Evolutionary conservation across 805 yeast species (phyloP).

Genomic region (Cyberlindnera maritima): DNA sequence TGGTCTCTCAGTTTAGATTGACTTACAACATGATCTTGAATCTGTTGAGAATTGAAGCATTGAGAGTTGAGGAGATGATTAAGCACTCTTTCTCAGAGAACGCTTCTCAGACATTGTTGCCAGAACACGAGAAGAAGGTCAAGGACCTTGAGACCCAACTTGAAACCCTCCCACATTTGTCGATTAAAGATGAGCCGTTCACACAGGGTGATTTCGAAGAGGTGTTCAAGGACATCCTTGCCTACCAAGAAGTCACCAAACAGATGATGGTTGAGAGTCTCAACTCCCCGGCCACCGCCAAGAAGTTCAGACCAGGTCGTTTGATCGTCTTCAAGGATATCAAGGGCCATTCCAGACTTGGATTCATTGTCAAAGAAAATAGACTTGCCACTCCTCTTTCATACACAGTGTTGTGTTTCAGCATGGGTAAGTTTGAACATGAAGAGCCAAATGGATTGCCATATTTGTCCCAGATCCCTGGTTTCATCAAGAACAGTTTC

Average conservation of each 20-base stretch:
- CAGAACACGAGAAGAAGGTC: slow-evolving; percentile 76
- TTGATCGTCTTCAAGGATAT: slow-evolving; percentile 56
- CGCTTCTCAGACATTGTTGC: slow-evolving; percentile 76
- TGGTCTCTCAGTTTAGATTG: slow-evolving; percentile 87
- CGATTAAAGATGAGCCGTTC: slow-evolving; percentile 34
- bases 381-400: slow-evolving; percentile 11
- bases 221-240: slow-evolving; percentile 42
- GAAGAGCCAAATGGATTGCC: slow-evolving; percentile 35
- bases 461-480: slow-evolving; percentile 29
- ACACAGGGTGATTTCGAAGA: slow-evolving; percentile 42
- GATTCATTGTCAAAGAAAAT: slow-evolving; percentile 48
- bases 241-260: slow-evolving; percentile 43
- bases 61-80: slow-evolving; percentile 97
- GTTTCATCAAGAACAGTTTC: slow-evolving; percentile 29
- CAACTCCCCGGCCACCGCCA: slow-evolving; percentile 45
- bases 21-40: slow-evolving; percentile 96
- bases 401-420: slow-evolving; percentile 42
- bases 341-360: slow-evolving; percentile 40
- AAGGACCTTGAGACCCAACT: slow-evolving; percentile 50
- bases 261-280: slow-evolving; percentile 47
- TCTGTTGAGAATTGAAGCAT: slow-evolving; percentile 86
- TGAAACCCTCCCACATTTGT: slow-evolving; percentile 32
- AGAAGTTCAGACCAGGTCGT: slow-evolving; percentile 51
- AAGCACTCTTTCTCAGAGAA: slow-evolving; percentile 94
- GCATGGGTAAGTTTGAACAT: slow-evolving; percentile 36